Evolutionary conservation across 768 basidiomycete species (phyloP).

Genomic region (Cyclocybe aegerita): DNA sequence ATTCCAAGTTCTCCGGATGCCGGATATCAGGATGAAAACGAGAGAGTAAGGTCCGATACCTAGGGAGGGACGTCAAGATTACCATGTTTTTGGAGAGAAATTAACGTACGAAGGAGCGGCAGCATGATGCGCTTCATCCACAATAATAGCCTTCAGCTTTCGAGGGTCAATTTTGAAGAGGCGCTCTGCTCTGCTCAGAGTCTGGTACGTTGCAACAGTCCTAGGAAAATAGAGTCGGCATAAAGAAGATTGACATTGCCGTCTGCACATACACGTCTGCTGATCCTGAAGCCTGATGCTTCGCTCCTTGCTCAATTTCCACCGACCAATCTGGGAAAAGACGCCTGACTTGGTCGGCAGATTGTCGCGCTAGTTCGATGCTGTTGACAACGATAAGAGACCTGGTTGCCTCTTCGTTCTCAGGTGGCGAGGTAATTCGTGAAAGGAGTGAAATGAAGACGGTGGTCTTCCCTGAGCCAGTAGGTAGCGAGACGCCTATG

Average conservation of each 20-base stretch:
- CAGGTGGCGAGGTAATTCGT: slow-evolving; percentile 47
- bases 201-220: slow-evolving; percentile 90
- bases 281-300: slow-evolving; percentile 69
- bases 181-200: slow-evolving; percentile 61
- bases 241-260: neutral
- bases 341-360: slow-evolving; percentile 66
- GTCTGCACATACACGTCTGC: slow-evolving; percentile 75
- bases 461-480: slow-evolving; percentile 87
- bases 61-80: slow-evolving; percentile 9
- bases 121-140: slow-evolving; percentile 96
- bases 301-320: slow-evolving; percentile 89
- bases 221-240: slow-evolving; percentile 32
- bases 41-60: slow-evolving; percentile 83
- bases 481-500: slow-evolving; percentile 83
- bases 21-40: slow-evolving; percentile 73
- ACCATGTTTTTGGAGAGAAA: neutral
- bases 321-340: slow-evolving; percentile 75
- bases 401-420: slow-evolving; percentile 44
- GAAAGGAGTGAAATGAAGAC: slow-evolving; percentile 85
- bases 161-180: slow-evolving; percentile 74
- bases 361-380: slow-evolving; percentile 86
- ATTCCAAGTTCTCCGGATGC: slow-evolving; percentile 46
- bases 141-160: slow-evolving; percentile 69
- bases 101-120: slow-evolving; percentile 80
- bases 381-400: slow-evolving; percentile 88